These are phyloP conservation scores for Pilaira anomala DNA, from an alignment of 192 early-diverging fungal species.

Conservation along the genomic window DNA sequence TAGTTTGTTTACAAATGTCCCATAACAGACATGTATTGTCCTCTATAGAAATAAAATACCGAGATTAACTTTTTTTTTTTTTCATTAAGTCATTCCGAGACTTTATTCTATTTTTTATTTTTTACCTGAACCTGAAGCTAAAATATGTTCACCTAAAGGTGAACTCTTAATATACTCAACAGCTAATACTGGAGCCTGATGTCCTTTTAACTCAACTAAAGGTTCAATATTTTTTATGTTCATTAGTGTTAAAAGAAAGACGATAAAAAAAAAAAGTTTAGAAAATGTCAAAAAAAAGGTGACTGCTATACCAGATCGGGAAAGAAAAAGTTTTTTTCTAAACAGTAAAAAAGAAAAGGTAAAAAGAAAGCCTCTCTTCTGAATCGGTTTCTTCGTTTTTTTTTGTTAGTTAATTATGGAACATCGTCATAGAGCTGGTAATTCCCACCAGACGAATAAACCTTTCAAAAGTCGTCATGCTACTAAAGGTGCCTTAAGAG, in stretches of 20 bases:
- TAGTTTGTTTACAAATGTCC: slow-evolving; percentile 17
- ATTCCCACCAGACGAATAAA: slow-evolving; percentile 92
- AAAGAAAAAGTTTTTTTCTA: slow-evolving; percentile 10
- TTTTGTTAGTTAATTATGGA: slow-evolving; percentile 18
- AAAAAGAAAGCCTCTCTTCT: slow-evolving; percentile 11
- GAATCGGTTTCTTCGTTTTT: slow-evolving; percentile 8
- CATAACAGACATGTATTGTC: slow-evolving; percentile 33
- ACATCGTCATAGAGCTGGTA: slow-evolving; percentile 67
- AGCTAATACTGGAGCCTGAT: slow-evolving; percentile 25
- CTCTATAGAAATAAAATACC: slow-evolving; percentile 16
- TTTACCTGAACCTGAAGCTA: slow-evolving; percentile 38
- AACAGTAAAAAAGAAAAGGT: not conserved
- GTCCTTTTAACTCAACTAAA: slow-evolving; percentile 19
- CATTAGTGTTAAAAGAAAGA: not conserved
- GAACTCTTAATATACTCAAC: slow-evolving; percentile 18
- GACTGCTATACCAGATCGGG: slow-evolving; percentile 1
- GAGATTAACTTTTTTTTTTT: not conserved
- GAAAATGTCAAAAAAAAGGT: not conserved
- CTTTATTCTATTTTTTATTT: not conserved
- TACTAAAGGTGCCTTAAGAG: slow-evolving; percentile 76
- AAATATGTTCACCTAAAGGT: slow-evolving; percentile 19
- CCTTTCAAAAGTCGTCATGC: slow-evolving; percentile 94
- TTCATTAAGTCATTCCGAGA: not conserved
- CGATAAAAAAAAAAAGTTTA: not conserved
- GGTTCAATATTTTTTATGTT: not conserved